Evolutionary conservation across 352 stramenopile genomes (phyloP).

Genomic region (Pythium vanterpoolii): DNA sequence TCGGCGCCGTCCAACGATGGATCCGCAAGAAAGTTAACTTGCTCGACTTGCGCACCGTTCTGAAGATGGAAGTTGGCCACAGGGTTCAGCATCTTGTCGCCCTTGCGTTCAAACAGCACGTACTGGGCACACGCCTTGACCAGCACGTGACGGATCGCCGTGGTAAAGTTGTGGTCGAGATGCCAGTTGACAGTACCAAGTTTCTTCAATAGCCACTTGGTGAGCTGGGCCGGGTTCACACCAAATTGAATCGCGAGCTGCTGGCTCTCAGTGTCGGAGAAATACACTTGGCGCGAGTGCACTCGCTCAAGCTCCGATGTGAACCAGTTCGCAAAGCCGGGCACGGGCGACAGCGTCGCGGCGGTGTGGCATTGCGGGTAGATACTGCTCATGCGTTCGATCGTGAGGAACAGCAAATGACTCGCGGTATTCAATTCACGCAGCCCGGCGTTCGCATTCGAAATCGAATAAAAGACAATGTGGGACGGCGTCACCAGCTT

Average conservation of each 20-base stretch:
- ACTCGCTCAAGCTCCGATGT: slow-evolving; percentile 38
- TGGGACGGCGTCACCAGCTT: slow-evolving; percentile 51
- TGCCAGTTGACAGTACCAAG: slow-evolving; percentile 50
- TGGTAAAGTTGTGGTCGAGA: slow-evolving; percentile 39
- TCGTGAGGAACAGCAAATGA: slow-evolving; percentile 81
- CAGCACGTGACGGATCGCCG: slow-evolving; percentile 50
- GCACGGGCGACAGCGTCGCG: slow-evolving; percentile 76
- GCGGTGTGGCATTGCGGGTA: slow-evolving; percentile 64
- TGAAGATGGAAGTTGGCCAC: slow-evolving; percentile 86
- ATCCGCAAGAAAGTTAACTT: slow-evolving; percentile 82
- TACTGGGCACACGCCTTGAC: slow-evolving; percentile 63
- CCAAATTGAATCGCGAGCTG: slow-evolving; percentile 55
- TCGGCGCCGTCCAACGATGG: slow-evolving; percentile 41
- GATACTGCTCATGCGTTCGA: slow-evolving; percentile 64
- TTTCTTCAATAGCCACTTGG: slow-evolving; percentile 70
- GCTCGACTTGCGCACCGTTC: slow-evolving; percentile 82
- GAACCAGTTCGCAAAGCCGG: slow-evolving; percentile 73
- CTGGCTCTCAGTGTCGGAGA: slow-evolving; percentile 48
- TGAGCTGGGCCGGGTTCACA: slow-evolving; percentile 44
- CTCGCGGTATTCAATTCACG: slow-evolving; percentile 79
- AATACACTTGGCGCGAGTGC: slow-evolving; percentile 34
- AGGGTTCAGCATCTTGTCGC: slow-evolving; percentile 76
- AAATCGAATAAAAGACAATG: slow-evolving; percentile 87
- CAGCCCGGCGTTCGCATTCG: slow-evolving; percentile 74
- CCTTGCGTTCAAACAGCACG: slow-evolving; percentile 75